Conservation (phyloP, 352 stramenopile species). For the Phytophthora vignae region DNA sequence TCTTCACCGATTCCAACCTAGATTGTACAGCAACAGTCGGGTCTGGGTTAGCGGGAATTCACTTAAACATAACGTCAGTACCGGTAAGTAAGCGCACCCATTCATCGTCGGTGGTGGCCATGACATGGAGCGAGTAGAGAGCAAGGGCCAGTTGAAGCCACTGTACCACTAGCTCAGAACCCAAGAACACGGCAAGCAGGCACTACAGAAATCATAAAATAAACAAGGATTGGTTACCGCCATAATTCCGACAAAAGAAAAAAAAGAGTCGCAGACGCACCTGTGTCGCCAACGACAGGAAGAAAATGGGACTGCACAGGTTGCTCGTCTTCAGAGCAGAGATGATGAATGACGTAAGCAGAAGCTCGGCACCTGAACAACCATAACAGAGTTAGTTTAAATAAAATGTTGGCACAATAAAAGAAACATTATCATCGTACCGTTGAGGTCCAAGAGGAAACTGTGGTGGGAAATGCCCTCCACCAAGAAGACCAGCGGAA, state of each 20-base stretch:
- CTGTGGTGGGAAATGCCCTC: conserved; percentile 91
- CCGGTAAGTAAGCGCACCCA: conserved; percentile 53
- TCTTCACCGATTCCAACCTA: conserved; percentile 69
- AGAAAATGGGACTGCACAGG: conserved; percentile 84
- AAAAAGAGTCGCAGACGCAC: conserved; percentile 30
- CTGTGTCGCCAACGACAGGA: conserved; percentile 84
- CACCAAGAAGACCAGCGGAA: conserved; percentile 87
- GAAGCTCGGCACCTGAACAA: conserved; percentile 73
- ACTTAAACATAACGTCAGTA: not conserved
- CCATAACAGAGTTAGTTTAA: not conserved
- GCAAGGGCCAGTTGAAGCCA: conserved; percentile 85
- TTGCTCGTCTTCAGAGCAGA: conserved; percentile 89
- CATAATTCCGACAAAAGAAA: not conserved
- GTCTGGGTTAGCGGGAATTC: conserved; percentile 1
- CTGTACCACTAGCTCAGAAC: conserved; percentile 83
- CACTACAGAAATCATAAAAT: conserved; percentile 46
- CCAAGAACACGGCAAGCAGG: conserved; percentile 82
- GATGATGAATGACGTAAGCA: conserved; percentile 88
- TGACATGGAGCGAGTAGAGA: conserved; percentile 86
- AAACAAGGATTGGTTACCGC: not conserved
- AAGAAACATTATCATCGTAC: conserved; percentile 37
- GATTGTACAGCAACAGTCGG: conserved; percentile 5
- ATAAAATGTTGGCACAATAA: not conserved
- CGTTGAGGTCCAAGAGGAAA: conserved; percentile 91
- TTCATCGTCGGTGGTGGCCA: conserved; percentile 78